Base-by-base conservation (phyloP, 495 filamentous ascomycete species). In the Staphylotrichum longicolle region DNA sequence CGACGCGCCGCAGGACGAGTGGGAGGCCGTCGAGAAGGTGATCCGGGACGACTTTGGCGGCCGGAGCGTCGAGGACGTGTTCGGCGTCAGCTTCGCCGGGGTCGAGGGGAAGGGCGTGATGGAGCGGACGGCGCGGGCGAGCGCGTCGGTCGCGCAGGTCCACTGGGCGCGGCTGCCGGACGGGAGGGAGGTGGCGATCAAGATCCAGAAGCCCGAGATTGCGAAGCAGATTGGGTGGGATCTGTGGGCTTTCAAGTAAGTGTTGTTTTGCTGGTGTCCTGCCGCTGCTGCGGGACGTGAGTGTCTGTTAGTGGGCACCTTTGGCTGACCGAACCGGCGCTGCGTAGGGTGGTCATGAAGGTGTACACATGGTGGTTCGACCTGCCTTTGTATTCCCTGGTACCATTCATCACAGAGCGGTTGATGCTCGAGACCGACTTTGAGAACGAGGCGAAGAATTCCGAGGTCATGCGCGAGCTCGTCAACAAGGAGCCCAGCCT, bases 191-290 rank as follows among this genome's bases (percentile, higher is more conserved):
- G 89, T 97, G 20, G 94, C 94, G 0, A 83, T 98, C 65, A 98
- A 98, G 78, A 86, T 98, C 33, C 94, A 98, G 81, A 98, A 98
- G 76, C 84, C 85, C 33, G 95, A 96, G 78, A 97, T 98, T 63
- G 85, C 80, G 14, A 83, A 86, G 67, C 94, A 98, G 75, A 86
- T 96, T 39, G 84, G 85, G 3, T 94, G 91, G 91, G 93, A 98
- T 79, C 67, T 98, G 56, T 96, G 90, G 91, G 86, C 93, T 11
- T 97, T 97, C 78, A 94, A 91, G 87, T 90, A 75, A 74, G 84
- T 75, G 30, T n/a, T 33, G 42, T 7, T 7, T 40, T 9, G 20
- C 20, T 27, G 20, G 20, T 27, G 20, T 27, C 20, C 20, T 27
- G 20, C 20, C 20, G 20, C 20, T 27, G 20, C 20, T 27, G 20